Evolutionary conservation across 1,284 basidiomycete genomes (phyloP).

Genomic region (Cryptococcus floricola): DNA sequence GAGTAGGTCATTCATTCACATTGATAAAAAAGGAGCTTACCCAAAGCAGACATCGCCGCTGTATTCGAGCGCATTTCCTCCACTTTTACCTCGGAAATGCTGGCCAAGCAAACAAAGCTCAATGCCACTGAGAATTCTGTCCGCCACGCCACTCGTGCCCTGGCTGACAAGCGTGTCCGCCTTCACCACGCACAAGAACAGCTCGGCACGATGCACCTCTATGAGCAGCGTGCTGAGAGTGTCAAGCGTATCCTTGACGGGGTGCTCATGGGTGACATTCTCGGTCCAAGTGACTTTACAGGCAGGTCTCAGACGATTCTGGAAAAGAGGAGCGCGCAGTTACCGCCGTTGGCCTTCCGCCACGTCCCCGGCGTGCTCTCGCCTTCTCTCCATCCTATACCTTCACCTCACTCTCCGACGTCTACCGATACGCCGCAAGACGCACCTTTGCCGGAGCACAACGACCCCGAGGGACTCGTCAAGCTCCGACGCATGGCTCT

Average conservation of each 20-base stretch:
- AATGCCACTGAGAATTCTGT: conserved; percentile 82
- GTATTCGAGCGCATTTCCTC: conserved; percentile 73
- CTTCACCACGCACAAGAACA: conserved; percentile 68
- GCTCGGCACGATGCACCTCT: conserved; percentile 70
- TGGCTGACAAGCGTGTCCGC: conserved; percentile 82
- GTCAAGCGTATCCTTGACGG: conserved; percentile 65
- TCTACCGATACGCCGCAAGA: conserved; percentile 46
- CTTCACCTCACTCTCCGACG: conserved; percentile 31
- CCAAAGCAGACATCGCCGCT: conserved; percentile 65
- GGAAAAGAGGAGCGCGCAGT: conserved; percentile 57
- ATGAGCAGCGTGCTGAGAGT: conserved; percentile 71
- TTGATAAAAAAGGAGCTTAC: conserved; percentile 4
- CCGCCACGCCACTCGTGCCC: conserved; percentile 79
- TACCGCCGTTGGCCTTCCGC: conserved; percentile 16
- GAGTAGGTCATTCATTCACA: conserved; percentile 53
- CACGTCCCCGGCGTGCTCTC: conserved; percentile 7
- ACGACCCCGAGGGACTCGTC: conserved; percentile 54
- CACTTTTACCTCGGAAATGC: conserved; percentile 80
- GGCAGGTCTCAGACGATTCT: conserved; percentile 58
- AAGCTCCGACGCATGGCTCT: conserved; percentile 67
- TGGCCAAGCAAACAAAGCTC: conserved; percentile 78
- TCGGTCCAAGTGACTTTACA: conserved; percentile 69
- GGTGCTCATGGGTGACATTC: not conserved
- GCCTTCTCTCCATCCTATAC: conserved; percentile 7
- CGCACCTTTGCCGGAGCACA: conserved; percentile 58